A percentile compares a stretch with the other conserved stretches of the same genome.
These are phyloP conservation scores for Trypanosoma theileri DNA, from an alignment of 208 protist genomes.

Conservation along the genomic window DNA sequence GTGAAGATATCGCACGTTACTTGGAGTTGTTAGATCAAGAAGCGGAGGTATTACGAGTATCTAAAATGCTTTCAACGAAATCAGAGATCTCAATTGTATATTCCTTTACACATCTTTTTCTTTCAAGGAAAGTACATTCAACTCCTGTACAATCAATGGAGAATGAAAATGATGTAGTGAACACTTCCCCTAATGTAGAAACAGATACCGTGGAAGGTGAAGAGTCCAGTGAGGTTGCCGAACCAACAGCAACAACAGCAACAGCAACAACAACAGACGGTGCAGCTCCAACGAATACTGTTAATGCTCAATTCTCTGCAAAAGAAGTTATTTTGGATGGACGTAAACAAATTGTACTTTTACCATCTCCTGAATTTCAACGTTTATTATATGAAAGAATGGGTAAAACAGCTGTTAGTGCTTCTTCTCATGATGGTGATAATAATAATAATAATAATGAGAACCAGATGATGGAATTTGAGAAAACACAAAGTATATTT, in stretches of 20 bases:
- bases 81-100: constrained; percentile 53
- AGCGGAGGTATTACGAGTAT: constrained; percentile 48
- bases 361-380: constrained; percentile 53
- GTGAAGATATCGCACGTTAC: constrained; percentile 58
- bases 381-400: constrained; percentile 39
- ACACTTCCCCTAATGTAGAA: neutral
- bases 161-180: neutral
- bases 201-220: neutral
- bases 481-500: neutral
- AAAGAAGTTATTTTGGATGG: constrained; percentile 62
- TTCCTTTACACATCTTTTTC: constrained; percentile 56
- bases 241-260: neutral
- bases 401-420: constrained; percentile 2
- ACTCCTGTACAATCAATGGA: neutral
- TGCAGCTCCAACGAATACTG: neutral
- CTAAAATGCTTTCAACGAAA: constrained; percentile 56
- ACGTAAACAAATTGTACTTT: constrained; percentile 48
- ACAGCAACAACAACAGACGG: neutral
- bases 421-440: neutral
- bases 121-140: constrained; percentile 5
- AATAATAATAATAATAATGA: too few relatives aligned
- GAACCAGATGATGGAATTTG: too few relatives aligned
- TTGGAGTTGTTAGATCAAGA: constrained; percentile 66
- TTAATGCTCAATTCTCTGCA: constrained; percentile 37
- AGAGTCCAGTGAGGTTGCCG: neutral